phyloP scores from a whole-genome alignment of 2,329 filamentous ascomycete genomes.

The Cladophialophora exuberans region DNA sequence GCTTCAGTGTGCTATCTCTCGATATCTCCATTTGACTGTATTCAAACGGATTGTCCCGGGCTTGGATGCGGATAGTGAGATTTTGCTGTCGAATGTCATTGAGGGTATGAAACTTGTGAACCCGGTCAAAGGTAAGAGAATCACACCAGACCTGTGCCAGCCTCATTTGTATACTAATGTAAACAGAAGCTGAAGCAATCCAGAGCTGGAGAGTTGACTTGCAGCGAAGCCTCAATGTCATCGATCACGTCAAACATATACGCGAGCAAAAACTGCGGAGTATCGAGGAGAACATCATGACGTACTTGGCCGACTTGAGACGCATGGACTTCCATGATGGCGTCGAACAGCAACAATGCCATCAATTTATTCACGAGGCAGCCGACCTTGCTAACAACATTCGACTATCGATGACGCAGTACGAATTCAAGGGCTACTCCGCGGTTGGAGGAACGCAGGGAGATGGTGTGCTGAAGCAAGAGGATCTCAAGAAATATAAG shows the following conservation, averaged over 20 bases:
- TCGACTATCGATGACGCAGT: neutral
- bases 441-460: neutral
- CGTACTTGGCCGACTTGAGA: neutral
- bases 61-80: neutral
- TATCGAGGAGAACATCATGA: neutral
- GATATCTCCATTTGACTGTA: neutral
- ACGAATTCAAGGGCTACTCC: neutral
- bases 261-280: neutral
- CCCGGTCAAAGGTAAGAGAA: conserved; percentile 8
- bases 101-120: neutral
- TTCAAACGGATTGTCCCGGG: conserved; percentile 1
- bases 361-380: neutral
- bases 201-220: conserved; percentile 12
- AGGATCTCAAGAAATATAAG: conserved; percentile 7
- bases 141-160: neutral
- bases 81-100: neutral
- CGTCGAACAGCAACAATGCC: neutral
- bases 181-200: conserved; percentile 6
- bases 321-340: neutral
- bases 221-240: conserved; percentile 1
- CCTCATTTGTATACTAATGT: no score
- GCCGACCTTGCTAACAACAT: conserved; percentile 11
- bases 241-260: neutral
- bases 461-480: neutral
- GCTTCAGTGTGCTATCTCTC: neutral